Percentiles rank a stretch among this genome's conserved stretches.
Evolutionary conservation across 2,329 filamentous ascomycete species (phyloP).

Genomic region (Bertia moriformis): DNA sequence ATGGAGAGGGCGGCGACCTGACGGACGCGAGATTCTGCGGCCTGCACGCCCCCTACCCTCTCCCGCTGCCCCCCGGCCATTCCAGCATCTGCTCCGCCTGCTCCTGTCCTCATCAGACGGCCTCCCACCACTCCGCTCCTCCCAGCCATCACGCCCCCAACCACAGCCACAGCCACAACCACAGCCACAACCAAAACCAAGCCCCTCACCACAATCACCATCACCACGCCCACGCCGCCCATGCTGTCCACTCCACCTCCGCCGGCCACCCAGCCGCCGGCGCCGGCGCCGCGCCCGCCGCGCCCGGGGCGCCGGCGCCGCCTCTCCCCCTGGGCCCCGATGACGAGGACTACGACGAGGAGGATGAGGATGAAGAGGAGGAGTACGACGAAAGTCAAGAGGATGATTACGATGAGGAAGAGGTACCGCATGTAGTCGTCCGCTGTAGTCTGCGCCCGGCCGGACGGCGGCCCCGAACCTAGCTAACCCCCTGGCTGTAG

Average conservation of each 20-base stretch:
- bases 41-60: too few species aligned
- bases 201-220: too few species aligned
- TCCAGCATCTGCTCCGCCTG: conserved; percentile 6
- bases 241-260: too few species aligned
- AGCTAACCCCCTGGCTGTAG: conserved; percentile 40
- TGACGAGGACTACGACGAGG: conserved; percentile 60
- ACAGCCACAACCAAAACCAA: too few species aligned
- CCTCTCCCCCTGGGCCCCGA: conserved; percentile 61
- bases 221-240: too few species aligned
- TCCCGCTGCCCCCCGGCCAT: conserved; percentile 42
- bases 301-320: too few species aligned
- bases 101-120: conserved; percentile 13
- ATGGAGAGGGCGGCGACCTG: conserved; percentile 58
- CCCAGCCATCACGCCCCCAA: too few species aligned
- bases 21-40: conserved; percentile 48
- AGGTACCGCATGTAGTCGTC: conserved; percentile 41
- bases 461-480: conserved; percentile 9
- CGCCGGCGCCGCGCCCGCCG: too few species aligned
- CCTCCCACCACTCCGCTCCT: conserved; percentile 11
- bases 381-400: conserved; percentile 42
- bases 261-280: too few species aligned
- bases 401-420: conserved; percentile 24
- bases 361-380: conserved; percentile 38
- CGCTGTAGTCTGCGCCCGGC: not conserved
- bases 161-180: too few species aligned